Base-by-base conservation (phyloP, 108 stramenopile genomes). In the Skeletonema potamos region DNA sequence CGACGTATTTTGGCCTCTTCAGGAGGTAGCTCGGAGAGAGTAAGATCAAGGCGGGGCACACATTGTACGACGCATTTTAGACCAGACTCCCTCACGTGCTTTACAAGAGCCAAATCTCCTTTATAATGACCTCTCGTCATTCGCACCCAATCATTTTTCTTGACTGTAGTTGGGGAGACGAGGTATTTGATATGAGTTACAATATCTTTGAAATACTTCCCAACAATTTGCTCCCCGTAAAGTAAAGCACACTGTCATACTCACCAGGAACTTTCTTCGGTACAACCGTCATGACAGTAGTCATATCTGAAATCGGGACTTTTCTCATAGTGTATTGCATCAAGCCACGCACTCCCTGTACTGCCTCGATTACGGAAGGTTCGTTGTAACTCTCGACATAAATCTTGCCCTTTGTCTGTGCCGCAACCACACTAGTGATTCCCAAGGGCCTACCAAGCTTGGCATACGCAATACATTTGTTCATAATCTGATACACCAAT, bases 101-200 rank as follows among this genome's bases (percentile, higher is more conserved):
- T 81, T 43, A 99, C 96, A 57, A 94, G 85, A 43, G 96, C 98
- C 59, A 98, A 75, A 78, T 99, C 98, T 20, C 96, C 97, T 83
- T 97, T 98, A 85, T 94, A 98, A 51, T 91, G 95, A 20, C 92
- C 95, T 27, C 96, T 82, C 2, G 83, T 93, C 84, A 98, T 87
- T 41, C 98, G 93, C 2, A 98, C 96, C 91, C 93, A 99, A 64
- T 96, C 94, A 57, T 96, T 97, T 58, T 93, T 85, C 70, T 96
- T 94, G 17, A 99, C 89, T 78, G 69, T 67, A 27, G 27, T 37
- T 41, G 54, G 3, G 55, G 15, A 61, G 62, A 15, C n/a, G 29
- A 26, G 46, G 18, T 0, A 33, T n/a, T 33, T 15, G 13, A 27
- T 7, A 46, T 51, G 20, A 51, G 48, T 22, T 20, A 41, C 13